These are phyloP conservation scores for Cornus florida DNA, from an alignment of 148 eudicot genomes.

Conservation along the genomic window DNA sequence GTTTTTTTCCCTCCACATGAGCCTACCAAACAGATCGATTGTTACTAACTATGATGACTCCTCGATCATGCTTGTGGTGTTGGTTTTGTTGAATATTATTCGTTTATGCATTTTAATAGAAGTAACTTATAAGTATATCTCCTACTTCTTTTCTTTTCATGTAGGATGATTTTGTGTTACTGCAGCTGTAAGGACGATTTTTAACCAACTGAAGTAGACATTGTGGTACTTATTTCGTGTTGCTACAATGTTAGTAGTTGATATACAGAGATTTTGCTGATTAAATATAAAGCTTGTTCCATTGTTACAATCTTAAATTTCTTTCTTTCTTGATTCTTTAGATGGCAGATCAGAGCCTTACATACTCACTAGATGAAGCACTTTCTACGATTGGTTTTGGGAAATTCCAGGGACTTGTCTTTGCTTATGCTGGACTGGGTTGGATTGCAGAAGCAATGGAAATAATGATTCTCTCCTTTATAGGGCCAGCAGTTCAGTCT, in stretches of 20 bases:
- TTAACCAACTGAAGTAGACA: not conserved
- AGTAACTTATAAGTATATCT: too few relatives aligned
- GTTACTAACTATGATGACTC: too few relatives aligned
- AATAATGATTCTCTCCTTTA: conserved; percentile 42
- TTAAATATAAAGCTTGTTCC: too few relatives aligned
- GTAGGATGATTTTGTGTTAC: not conserved
- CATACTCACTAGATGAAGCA: conserved; percentile 30
- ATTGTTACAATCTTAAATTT: not conserved
- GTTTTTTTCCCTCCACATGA: too few relatives aligned
- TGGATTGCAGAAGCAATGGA: conserved; percentile 49
- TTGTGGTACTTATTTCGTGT: too few relatives aligned
- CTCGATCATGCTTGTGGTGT: not conserved
- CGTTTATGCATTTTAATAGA: too few relatives aligned
- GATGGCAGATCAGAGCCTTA: conserved; percentile 20
- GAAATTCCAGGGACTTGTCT: conserved; percentile 32
- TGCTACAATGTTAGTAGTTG: too few relatives aligned
- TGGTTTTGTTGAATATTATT: not conserved
- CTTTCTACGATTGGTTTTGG: conserved; percentile 39
- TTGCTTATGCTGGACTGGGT: conserved; percentile 44
- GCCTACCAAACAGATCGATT: too few relatives aligned
- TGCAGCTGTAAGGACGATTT: too few relatives aligned
- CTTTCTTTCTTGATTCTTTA: conserved; percentile 11
- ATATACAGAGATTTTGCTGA: too few relatives aligned
- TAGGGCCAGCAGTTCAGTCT: conserved; percentile 37
- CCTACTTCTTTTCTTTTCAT: not conserved